Base-by-base conservation (phyloP, 2,329 filamentous ascomycete species). In the Trichoderma sp. region DNA sequence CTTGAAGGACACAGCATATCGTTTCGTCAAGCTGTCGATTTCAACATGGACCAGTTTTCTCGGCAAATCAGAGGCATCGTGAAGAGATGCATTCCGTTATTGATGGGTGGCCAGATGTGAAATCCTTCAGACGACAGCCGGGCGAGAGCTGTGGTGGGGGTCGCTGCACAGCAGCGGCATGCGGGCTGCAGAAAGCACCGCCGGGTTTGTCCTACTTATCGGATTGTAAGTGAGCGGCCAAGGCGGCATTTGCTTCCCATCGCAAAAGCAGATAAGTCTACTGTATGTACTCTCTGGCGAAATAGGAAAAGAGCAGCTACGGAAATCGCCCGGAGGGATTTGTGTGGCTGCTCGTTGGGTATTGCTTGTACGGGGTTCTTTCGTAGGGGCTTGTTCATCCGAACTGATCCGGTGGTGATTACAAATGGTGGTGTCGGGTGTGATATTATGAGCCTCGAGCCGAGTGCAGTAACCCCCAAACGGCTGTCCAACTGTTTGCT, bases 121-220 rank as follows among this genome's bases (percentile, higher is more conserved):
- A 45, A 30, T 50, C 48, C 21, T 50, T 24, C 21, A 34, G 30
- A 24, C 57, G 28, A 41, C 15, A 41, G 30, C n/a, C 57, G 44
- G 57, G 57, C 57, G 44, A 60, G 3, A 60, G 44, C 44, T 60
- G 30, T 41, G 19, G 57, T 41, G 34, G 57, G 57, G 28, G 30
- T 24, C 14, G 56, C 44, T 15, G 56, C 56, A 59, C 15, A 59
- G 30, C 30, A 30, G 30, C 30, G 30, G 30, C 30, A 30, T 30
- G 30, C 30, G 30, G 30, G 30, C 30, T 30, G 30, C 30, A 30
- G 7, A 30, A 30, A 30, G 2, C 30, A 30, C 7, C 30, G 30
- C 7, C 21, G 21, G 2, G 21, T 24, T 24, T 24, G 21, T 24
- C 21, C 21, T 24, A 24, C 21, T 24, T 24, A 24, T 24, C 21